Evolutionary conservation across 2,329 filamentous ascomycete species (phyloP).

Genomic region (Tolypocladium nubicola): DNA sequence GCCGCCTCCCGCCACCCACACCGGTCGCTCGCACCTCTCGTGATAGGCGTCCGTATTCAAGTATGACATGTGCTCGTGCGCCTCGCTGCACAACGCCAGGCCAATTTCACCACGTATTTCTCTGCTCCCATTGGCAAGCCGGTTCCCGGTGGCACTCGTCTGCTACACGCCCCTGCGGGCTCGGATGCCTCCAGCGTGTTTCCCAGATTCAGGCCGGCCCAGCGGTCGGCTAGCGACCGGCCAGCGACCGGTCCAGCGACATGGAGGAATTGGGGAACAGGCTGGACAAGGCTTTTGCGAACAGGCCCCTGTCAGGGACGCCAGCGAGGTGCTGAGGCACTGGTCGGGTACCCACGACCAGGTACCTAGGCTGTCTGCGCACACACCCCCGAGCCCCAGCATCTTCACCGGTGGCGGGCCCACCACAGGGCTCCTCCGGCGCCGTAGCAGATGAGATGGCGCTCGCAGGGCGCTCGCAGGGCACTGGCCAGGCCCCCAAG

Average conservation of each 20-base stretch:
- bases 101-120: background rate
- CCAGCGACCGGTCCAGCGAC: background rate
- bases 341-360: too few species aligned
- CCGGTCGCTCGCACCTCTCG: background rate
- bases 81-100: background rate
- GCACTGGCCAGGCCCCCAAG: background rate
- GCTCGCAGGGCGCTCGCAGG: background rate
- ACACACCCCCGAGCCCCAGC: background rate
- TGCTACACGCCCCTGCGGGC: background rate
- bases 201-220: background rate
- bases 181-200: background rate
- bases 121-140: background rate
- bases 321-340: background rate
- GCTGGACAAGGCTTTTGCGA: background rate
- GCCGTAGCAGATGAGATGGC: background rate
- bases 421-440: background rate
- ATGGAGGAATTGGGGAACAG: background rate
- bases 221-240: too few species aligned
- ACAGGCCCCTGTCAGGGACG: background rate
- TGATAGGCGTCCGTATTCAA: background rate
- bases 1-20: background rate
- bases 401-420: background rate
- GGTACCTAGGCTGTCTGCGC: background rate
- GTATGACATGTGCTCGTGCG: background rate
- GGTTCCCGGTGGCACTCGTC: background rate